Percentiles rank a stretch among this genome's conserved stretches.
Evolutionary conservation across 2,329 filamentous ascomycete genomes (phyloP).

Genomic region (Purpureocillium lavendulum): DNA sequence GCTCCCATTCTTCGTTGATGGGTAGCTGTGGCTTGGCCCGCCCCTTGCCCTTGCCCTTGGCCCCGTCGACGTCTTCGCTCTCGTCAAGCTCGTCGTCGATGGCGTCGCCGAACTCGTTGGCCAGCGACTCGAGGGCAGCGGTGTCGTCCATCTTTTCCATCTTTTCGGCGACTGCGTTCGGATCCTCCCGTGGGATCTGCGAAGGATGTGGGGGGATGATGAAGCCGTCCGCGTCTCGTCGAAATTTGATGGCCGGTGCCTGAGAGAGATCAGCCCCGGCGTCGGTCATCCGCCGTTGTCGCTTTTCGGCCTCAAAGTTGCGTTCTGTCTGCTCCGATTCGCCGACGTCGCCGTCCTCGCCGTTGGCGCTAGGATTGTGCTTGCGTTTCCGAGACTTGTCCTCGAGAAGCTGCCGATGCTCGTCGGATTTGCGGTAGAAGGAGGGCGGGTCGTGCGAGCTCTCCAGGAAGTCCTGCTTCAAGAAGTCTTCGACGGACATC

Average conservation of each 20-base stretch:
- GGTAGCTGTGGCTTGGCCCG: constrained; percentile 35
- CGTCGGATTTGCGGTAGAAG: constrained; percentile 59
- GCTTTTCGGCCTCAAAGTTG: background rate
- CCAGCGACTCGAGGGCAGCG: constrained; percentile 30
- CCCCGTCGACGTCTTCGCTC: constrained; percentile 3
- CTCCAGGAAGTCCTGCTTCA: constrained; percentile 62
- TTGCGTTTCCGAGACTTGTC: constrained; percentile 41
- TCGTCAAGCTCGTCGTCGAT: constrained; percentile 21
- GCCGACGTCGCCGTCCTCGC: constrained; percentile 12
- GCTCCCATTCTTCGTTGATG: constrained; percentile 54
- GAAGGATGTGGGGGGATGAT: constrained; percentile 48
- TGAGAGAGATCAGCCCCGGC: constrained; percentile 25
- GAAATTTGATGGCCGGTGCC: constrained; percentile 26
- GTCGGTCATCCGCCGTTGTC: constrained; percentile 11
- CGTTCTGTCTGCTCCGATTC: constrained; percentile 3
- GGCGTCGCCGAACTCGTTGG: constrained; percentile 34
- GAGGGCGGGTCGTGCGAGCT: constrained; percentile 75
- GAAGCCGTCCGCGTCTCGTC: constrained; percentile 60
- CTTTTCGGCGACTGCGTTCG: constrained; percentile 5
- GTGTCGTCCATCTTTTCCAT: constrained; percentile 11
- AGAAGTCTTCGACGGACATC: constrained; percentile 81
- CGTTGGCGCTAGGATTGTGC: constrained; percentile 21
- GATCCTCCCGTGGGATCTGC: constrained; percentile 24
- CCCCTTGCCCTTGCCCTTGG: constrained; percentile 4
- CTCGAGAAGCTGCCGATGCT: constrained; percentile 46